Conservation (phyloP, 495 filamentous ascomycete species). For the Aspergillus homomorphus region DNA sequence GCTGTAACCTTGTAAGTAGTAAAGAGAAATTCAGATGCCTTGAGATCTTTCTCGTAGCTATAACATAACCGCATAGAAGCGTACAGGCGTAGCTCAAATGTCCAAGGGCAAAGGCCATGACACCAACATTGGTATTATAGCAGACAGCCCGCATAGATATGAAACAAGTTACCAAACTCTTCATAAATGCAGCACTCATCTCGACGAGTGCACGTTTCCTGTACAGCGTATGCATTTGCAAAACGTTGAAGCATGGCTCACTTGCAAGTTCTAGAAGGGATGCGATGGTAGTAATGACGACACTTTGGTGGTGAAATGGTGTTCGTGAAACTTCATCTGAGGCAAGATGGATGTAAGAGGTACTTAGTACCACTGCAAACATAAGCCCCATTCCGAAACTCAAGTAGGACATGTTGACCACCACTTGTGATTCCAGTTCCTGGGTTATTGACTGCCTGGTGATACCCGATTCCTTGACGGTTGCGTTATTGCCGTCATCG, state of each 20-base stretch:
- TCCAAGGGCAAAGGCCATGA: slow-evolving; percentile 85
- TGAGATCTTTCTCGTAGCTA: slow-evolving; percentile 43
- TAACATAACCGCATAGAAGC: slow-evolving; percentile 64
- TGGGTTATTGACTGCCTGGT: slow-evolving; percentile 11
- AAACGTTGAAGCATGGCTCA: slow-evolving; percentile 82
- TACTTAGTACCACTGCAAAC: slow-evolving; percentile 57
- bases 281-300: slow-evolving; percentile 70
- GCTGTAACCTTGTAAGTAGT: slow-evolving; percentile 38
- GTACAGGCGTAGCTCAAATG: slow-evolving; percentile 72
- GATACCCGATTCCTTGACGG: slow-evolving; percentile 17
- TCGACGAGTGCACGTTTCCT: slow-evolving; percentile 78
- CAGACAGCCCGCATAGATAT: slow-evolving; percentile 56
- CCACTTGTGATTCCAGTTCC: slow-evolving; percentile 54
- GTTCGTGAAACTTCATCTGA: slow-evolving; percentile 51
- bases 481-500: slow-evolving; percentile 2
- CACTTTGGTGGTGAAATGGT: slow-evolving; percentile 59
- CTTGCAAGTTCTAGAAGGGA: slow-evolving; percentile 74
- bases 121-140: slow-evolving; percentile 54
- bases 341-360: slow-evolving; percentile 61
- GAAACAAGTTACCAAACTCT: slow-evolving; percentile 69
- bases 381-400: slow-evolving; percentile 66
- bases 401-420: slow-evolving; percentile 85
- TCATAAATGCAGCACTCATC: slow-evolving; percentile 68
- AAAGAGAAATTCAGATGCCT: slow-evolving; percentile 56
- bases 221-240: slow-evolving; percentile 77